Evolutionary conservation across 2,329 filamentous ascomycete species (phyloP).

Genomic region (Plenodomus biglobosus): DNA sequence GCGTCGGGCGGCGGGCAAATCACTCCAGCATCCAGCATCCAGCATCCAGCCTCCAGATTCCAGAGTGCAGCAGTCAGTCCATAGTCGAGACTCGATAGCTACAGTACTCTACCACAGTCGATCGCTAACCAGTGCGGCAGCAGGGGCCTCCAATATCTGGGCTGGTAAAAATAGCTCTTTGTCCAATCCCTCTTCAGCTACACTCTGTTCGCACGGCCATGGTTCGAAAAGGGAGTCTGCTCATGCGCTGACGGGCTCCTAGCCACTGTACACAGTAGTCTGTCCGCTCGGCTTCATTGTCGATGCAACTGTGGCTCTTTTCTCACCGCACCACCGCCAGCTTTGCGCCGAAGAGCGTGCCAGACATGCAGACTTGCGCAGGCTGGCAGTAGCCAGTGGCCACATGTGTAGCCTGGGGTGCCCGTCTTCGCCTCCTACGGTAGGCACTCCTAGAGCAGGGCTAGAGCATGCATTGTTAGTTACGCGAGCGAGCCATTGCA

Average conservation of each 20-base stretch:
- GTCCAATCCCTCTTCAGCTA: constrained; percentile 13
- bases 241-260: not conserved
- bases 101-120: constrained; percentile 23
- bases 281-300: not conserved
- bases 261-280: not conserved
- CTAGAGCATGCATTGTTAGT: too few relatives aligned
- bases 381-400: constrained; percentile 2
- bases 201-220: not conserved
- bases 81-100: too few relatives aligned
- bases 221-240: not conserved
- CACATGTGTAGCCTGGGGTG: too few relatives aligned
- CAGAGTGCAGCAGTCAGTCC: constrained; percentile 25
- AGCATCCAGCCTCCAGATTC: not conserved
- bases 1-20: constrained; percentile 14
- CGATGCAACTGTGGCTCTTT: not conserved
- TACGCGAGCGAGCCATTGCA: constrained; percentile 1
- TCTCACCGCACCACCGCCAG: not conserved
- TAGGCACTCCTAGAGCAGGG: too few relatives aligned
- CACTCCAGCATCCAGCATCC: not conserved
- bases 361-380: constrained; percentile 4
- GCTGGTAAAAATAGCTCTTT: constrained; percentile 30
- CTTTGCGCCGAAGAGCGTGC: not conserved
- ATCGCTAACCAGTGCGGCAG: constrained; percentile 25
- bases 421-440: not conserved
- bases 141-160: constrained; percentile 25